Base-by-base conservation (phyloP, 2,329 filamentous ascomycete genomes). In the Verticillium nonalfalfae region DNA sequence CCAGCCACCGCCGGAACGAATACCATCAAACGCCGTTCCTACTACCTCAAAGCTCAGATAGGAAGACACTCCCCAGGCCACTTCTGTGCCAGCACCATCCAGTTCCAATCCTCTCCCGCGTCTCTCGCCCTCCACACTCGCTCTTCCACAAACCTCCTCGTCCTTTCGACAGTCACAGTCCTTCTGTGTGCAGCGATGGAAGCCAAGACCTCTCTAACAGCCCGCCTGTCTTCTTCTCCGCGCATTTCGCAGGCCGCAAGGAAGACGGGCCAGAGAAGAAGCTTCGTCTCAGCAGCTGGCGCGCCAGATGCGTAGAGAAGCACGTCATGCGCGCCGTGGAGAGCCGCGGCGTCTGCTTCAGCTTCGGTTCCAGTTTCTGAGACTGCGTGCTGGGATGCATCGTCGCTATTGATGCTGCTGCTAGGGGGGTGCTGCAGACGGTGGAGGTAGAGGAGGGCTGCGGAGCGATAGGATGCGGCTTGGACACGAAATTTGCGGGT, bases 51-150 rank as follows among this genome's bases (percentile, higher is more conserved):
- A 74, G 31, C 33, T 69, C 61, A 72, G 45, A 72, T 72, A 14
- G 71, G 71, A 26, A 73, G 59, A 60, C 67, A 69, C 56, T 72
- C 71, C n/a, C 66, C 66, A 0, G 71, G 69, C 59, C 67, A 71
- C 57, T 64, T 56, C 38, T 65, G 62, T 33, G 66, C 67, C 50
- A 72, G 33, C 26, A 64, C 45, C 70, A 71, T 72, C 71, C 71
- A 73, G 52, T 69, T 68, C 70, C 70, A 73, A 13, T 67, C 64
- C 13, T 56, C 39, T 0, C 67, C 68, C 2, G 55, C 59, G 57
- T 73, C 69, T 35, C 68, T 67, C 4, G 69, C 70, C 14, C 62
- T 58, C 71, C 70, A 73, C 11, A 73, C 69, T 57, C 68, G 62
- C 40, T 70, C 60, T 34, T 68, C 59, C 34, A 69, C 66, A 31